These are phyloP conservation scores for Cylindrotheca fusiformis DNA, from an alignment of 108 stramenopile genomes.

Conservation along the genomic window DNA sequence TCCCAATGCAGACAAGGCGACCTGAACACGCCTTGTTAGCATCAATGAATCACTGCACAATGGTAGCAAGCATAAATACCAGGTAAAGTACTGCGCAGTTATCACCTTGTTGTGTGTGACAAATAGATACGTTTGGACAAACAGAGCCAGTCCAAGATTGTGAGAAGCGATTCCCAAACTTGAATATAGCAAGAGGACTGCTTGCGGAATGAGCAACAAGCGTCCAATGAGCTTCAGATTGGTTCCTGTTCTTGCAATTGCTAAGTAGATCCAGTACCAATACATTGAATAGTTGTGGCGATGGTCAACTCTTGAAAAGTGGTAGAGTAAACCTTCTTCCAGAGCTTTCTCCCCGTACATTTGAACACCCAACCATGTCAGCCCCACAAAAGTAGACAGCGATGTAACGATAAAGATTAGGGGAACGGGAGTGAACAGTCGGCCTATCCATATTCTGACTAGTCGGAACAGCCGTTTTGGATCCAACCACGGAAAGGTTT, in stretches of 20 bases:
- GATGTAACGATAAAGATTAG: conserved; percentile 65
- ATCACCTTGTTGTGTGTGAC: conserved; percentile 98
- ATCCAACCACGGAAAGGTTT: conserved; percentile 26
- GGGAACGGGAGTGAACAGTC: conserved; percentile 29
- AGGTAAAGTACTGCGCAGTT: conserved; percentile 97
- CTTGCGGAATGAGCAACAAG: conserved; percentile 76
- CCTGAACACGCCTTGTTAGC: conserved; percentile 30
- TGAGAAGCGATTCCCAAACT: conserved; percentile 71
- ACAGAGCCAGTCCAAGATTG: conserved; percentile 72
- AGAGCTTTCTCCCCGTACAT: conserved; percentile 78
- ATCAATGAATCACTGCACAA: conserved; percentile 56
- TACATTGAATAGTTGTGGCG: conserved; percentile 66
- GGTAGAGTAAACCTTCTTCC: conserved; percentile 90
- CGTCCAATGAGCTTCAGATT: conserved; percentile 32
- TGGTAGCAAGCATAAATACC: conserved; percentile 90
- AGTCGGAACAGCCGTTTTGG: conserved; percentile 26
- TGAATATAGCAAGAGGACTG: conserved; percentile 61
- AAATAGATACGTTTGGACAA: conserved; percentile 93
- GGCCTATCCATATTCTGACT: conserved; percentile 34
- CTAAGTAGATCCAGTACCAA: conserved; percentile 90
- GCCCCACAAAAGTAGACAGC: conserved; percentile 41
- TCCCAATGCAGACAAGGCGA: conserved; percentile 24
- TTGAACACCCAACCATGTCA: conserved; percentile 57
- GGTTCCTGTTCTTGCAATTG: conserved; percentile 37
- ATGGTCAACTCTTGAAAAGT: conserved; percentile 94